Evolutionary conservation across 2,329 filamentous ascomycete genomes (phyloP).

Genomic region (Albophoma yamanashiensis): DNA sequence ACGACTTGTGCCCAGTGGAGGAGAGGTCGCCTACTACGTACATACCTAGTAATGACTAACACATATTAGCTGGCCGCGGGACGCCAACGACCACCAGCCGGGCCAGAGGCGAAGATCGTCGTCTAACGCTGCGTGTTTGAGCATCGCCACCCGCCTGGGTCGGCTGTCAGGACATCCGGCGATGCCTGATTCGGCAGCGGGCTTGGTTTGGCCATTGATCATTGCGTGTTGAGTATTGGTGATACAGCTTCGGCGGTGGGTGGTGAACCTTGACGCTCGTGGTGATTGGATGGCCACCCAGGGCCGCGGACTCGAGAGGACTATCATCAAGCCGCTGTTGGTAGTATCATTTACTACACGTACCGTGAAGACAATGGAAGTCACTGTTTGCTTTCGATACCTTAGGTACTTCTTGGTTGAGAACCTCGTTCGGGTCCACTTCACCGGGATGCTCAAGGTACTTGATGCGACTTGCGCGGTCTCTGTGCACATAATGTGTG

Average conservation of each 20-base stretch:
- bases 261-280: no score
- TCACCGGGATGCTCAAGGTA: no score
- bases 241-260: neutral
- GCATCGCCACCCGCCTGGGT: neutral
- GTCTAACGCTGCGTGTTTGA: neutral
- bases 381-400: neutral
- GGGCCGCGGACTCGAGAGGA: neutral
- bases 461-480: no score
- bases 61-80: neutral
- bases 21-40: neutral
- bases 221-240: neutral
- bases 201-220: neutral
- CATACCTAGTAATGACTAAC: no score
- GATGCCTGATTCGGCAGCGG: neutral
- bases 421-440: no score
- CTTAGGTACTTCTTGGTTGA: no score
- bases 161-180: neutral
- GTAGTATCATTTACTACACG: neutral
- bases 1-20: neutral
- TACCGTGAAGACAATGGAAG: neutral
- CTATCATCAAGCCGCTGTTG: neutral
- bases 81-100: neutral
- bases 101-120: neutral
- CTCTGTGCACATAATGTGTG: no score
- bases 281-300: neutral